Evolutionary conservation across 2,329 filamentous ascomycete genomes (phyloP).

Genomic region (Neofusicoccum kwambonambiense): DNA sequence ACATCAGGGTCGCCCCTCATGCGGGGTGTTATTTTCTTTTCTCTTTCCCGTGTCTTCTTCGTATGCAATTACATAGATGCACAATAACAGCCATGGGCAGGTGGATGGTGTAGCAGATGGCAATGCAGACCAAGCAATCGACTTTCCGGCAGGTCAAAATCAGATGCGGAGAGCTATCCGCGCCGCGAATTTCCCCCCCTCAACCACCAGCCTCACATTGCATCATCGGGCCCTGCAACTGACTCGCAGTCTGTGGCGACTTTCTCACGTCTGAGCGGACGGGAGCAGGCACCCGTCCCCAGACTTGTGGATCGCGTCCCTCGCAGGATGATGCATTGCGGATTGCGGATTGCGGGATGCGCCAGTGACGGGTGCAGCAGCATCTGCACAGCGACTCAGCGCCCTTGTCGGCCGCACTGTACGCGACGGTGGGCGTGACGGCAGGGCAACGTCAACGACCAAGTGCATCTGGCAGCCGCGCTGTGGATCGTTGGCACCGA

Average conservation of each 20-base stretch:
- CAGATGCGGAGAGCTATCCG: not conserved
- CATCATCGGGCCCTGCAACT: not conserved
- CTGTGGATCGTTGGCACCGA: not conserved
- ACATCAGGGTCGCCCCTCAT: not conserved
- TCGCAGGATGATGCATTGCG: not conserved
- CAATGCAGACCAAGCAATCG: not conserved
- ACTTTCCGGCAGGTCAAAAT: not conserved
- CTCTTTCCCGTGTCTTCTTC: constrained; percentile 7
- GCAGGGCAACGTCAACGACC: not conserved
- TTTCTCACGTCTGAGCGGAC: not conserved
- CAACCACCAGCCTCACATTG: not conserved
- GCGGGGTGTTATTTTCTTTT: constrained; percentile 3
- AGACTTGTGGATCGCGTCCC: not conserved
- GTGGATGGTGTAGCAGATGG: not conserved
- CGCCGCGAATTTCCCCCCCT: not conserved
- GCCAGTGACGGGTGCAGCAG: not conserved
- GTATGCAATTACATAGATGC: constrained; percentile 8
- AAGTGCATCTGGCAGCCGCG: not conserved
- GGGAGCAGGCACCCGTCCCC: not conserved
- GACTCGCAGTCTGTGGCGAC: not conserved
- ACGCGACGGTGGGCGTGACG: not conserved
- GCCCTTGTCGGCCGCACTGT: not conserved
- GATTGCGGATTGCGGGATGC: not conserved
- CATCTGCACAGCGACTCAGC: not conserved
- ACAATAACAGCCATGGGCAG: constrained; percentile 1